Base-by-base conservation (phyloP, 2,329 filamentous ascomycete species). In the Nothomitra cinnamomea region DNA sequence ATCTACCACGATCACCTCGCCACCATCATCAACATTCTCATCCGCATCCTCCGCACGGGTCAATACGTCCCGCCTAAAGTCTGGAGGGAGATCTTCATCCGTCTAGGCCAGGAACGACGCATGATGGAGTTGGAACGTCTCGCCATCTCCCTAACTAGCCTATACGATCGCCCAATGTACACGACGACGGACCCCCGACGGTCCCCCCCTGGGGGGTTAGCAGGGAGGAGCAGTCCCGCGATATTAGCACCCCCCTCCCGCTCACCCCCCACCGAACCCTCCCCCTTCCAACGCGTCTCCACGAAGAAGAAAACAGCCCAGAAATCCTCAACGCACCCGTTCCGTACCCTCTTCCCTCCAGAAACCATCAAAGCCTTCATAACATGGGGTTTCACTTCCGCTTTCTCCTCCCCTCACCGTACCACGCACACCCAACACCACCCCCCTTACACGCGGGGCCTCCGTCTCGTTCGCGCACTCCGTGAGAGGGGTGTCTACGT, bases 61-160 rank as follows among this genome's bases (percentile, higher is more conserved):
- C 65, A 65, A 53, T 58, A 64, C 54, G 65, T 76, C 22, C 66
- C 66, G 21, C 64, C 68, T 2, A 63, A 57, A 24, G 60, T 67
- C 15, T 84, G 80, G 80, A 64, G 66, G 48, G 78, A 82, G 60
- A 67, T 80, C 8, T 60, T 83, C 42, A 75, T 75, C 47, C 72
- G 79, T 25, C 71, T 77, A 47, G 80, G 79, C 2, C 81, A 79
- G 75, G 62, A 67, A 7, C 67, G 72, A 6, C 68, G 71, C 15
- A 71, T 78, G 60, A 61, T 70, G 13, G 73, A 76, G 32, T 65
- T 82, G 5, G 68, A 70, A 55, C 69, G 69, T 21, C 66, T 80
- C 24, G 67, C 72, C 12, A 58, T 74, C 43, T 76, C 71, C 75
- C 68, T 83, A 2, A 67, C 69, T 5, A 60, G 60, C 8, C 65